phyloP scores from a whole-genome alignment of 345 rosid species.

The Alliaria petiolata region DNA sequence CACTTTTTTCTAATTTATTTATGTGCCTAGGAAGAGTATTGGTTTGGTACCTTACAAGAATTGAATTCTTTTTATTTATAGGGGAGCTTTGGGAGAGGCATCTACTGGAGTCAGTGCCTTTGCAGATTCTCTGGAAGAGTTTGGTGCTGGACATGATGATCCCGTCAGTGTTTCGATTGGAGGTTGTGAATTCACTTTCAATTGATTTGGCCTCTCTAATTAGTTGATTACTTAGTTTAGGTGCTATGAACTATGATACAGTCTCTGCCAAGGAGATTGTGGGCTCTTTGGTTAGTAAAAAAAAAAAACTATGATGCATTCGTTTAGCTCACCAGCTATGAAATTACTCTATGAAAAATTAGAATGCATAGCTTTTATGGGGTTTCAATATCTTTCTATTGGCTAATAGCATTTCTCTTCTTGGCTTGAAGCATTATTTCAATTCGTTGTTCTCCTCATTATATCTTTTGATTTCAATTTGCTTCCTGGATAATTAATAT shows the following conservation, averaged over 20 bases:
- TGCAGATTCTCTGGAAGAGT: slow-evolving; percentile 74
- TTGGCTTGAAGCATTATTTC: too few species aligned
- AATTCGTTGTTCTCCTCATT: too few species aligned
- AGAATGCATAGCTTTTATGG: too few species aligned
- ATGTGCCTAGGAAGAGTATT: background rate
- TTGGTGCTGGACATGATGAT: slow-evolving; percentile 89
- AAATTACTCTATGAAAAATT: too few species aligned
- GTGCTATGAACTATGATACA: background rate
- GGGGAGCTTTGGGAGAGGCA: slow-evolving; percentile 76
- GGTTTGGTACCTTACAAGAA: background rate
- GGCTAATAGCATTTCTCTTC: too few species aligned
- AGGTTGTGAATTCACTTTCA: slow-evolving; percentile 45
- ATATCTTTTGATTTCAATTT: too few species aligned
- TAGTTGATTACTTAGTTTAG: background rate
- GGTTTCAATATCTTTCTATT: too few species aligned
- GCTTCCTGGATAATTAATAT: too few species aligned
- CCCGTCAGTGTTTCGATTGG: slow-evolving; percentile 78
- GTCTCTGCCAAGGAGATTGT: background rate
- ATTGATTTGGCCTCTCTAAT: background rate
- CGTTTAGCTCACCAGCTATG: too few species aligned
- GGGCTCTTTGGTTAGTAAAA: background rate
- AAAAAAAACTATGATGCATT: background rate
- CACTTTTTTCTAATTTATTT: background rate
- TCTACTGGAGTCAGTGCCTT: slow-evolving; percentile 55
- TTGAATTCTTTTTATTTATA: slow-evolving; percentile 17